Base-by-base conservation (phyloP, 257 asterid species). In the Sherardia arvensis region DNA sequence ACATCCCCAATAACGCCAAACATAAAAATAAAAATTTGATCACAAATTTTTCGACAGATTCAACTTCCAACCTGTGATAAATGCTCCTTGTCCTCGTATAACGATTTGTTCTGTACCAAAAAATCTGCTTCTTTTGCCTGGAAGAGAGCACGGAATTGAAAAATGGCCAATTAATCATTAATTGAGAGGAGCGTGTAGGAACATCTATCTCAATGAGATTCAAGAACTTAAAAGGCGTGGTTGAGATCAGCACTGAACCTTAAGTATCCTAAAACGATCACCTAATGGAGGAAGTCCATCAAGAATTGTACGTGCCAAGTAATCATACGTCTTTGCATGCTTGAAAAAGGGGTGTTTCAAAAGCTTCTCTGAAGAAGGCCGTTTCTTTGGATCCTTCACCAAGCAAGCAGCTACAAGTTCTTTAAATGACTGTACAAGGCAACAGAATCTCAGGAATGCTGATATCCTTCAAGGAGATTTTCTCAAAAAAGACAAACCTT, bases 321-420 rank as follows among this genome's bases (percentile, higher is more conserved):
- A 90, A 56, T 90, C 95, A 69, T 34, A 56, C 17, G 94, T 62
- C 21, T 90, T 88, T 48, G 95, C 89, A 25, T 83, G 81, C 74
- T 79, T 93, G 69, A 93, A 93, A 78, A 93, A 93, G 61, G 87
- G 83, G 74, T 90, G 99, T 80, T 93, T 93, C 87, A 93, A 77
- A 78, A 93, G 97, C 84, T 93, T 90, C 73, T 93, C 97, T 1
- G 99, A 73, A 62, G 87, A 81, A 10, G 99, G 99, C 22, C 97
- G 97, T 79, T 93, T 93, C 78, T 93, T 93, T 18, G 99, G 97
- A 83, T 93, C 99, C 85, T 93, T 93, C 48, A 93, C 99, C 80
- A 93, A 83, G 87, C 99, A 93, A 69, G 99, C 91, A 73, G 94
- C 95, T 49, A 90, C 94, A 83, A 93, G 60, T 74, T 93, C 99